These are phyloP conservation scores for Gaultheria prostrata DNA, from an alignment of 148 eudicot species.

Conservation along the genomic window DNA sequence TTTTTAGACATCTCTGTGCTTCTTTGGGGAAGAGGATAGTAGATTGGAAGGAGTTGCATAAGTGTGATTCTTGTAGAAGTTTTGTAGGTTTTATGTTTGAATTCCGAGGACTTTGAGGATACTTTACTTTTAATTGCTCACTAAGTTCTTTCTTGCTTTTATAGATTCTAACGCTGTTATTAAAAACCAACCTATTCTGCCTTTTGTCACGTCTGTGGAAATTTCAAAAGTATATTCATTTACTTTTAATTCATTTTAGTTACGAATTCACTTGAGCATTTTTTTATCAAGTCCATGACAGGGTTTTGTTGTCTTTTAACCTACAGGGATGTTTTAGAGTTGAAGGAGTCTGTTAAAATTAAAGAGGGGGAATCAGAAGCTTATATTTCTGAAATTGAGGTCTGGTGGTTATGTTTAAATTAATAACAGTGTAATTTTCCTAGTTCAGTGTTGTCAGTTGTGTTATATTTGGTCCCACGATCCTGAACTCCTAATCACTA, in stretches of 20 bases:
- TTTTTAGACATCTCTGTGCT: neutral
- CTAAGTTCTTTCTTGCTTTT: constrained; percentile 1
- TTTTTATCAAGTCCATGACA: neutral
- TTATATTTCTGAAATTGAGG: constrained; percentile 94
- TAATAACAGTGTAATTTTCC: neutral
- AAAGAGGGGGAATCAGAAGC: constrained; percentile 87
- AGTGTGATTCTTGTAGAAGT: neutral
- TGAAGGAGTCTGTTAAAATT: constrained; percentile 76
- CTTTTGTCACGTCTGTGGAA: neutral
- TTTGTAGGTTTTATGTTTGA: neutral
- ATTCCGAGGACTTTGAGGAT: neutral
- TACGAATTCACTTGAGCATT: neutral
- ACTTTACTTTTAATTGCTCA: neutral
- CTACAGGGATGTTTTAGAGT: constrained; percentile 72
- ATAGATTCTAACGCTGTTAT: neutral
- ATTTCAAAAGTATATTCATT: neutral
- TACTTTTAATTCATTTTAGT: neutral
- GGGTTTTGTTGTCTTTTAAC: constrained; percentile 11
- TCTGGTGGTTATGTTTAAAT: constrained; percentile 9
- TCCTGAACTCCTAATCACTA: neutral
- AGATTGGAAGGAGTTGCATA: neutral
- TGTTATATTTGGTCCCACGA: neutral
- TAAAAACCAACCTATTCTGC: neutral
- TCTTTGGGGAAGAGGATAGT: neutral
- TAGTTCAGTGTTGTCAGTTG: neutral